Evolutionary conservation across 2,329 filamentous ascomycete species (phyloP).

Genomic region (Penicillium sp.): DNA sequence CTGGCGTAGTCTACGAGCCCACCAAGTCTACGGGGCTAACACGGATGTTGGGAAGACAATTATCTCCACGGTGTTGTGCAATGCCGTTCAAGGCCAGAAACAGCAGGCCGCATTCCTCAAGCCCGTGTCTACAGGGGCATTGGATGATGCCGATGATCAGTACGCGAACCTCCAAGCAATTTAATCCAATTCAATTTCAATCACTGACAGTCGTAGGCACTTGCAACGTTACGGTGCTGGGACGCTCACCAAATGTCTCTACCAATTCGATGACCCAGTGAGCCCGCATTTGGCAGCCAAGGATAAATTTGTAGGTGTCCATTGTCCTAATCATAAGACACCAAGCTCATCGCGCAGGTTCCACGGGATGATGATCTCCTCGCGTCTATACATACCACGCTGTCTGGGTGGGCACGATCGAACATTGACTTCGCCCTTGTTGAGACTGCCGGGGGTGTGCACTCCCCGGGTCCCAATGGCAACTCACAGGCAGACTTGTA

Average conservation of each 20-base stretch:
- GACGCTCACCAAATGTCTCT: conserved; percentile 60
- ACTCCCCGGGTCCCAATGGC: conserved; percentile 74
- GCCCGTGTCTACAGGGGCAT: conserved; percentile 73
- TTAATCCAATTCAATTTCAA: not conserved
- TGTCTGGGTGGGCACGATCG: conserved; percentile 36
- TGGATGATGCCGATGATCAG: conserved; percentile 67
- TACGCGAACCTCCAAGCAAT: conserved; percentile 33
- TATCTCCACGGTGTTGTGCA: conserved; percentile 69
- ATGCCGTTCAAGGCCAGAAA: conserved; percentile 51
- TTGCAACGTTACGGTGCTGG: conserved; percentile 57
- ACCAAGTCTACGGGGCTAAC: conserved; percentile 80
- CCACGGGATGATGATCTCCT: conserved; percentile 53
- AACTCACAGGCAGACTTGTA: conserved; percentile 76
- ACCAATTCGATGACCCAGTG: conserved; percentile 69
- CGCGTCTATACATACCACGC: conserved; percentile 46
- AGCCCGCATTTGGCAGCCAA: conserved; percentile 74
- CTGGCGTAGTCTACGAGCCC: conserved; percentile 65
- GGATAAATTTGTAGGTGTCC: conserved; percentile 35
- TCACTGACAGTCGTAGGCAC: conserved; percentile 50
- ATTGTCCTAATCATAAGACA: not conserved
- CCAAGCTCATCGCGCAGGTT: conserved; percentile 36
- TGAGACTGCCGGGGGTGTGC: conserved; percentile 79
- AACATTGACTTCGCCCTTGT: conserved; percentile 62
- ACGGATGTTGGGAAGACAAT: conserved; percentile 85
- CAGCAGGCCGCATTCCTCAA: conserved; percentile 66